Evolutionary conservation across 495 filamentous ascomycete genomes (phyloP).

Genomic region (Hypoxylon lienhwacheense): DNA sequence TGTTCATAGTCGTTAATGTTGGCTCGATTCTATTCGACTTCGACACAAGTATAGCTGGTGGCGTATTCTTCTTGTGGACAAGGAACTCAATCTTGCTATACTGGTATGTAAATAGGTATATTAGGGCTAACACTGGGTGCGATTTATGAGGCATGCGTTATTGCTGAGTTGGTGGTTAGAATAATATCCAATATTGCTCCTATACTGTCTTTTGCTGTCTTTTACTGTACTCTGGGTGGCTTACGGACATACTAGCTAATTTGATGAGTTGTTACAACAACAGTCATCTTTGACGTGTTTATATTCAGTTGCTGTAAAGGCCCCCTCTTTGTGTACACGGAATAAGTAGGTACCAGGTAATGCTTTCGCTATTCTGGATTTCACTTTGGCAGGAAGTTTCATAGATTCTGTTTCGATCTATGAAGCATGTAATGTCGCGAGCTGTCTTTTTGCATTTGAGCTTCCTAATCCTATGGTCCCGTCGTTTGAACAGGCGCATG

Average conservation of each 20-base stretch:
- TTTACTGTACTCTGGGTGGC: too few species aligned
- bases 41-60: conserved; percentile 20
- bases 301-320: too few species aligned
- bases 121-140: conserved; percentile 10
- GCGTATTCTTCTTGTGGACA: conserved; percentile 12
- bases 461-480: conserved; percentile 13
- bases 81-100: conserved; percentile 10
- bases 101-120: conserved; percentile 13
- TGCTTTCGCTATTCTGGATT: not conserved
- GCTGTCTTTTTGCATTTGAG: not conserved
- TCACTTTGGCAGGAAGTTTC: not conserved
- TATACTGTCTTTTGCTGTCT: too few species aligned
- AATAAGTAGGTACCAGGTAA: not conserved
- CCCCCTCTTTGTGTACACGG: too few species aligned
- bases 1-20: conserved; percentile 9
- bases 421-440: not conserved
- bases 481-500: conserved; percentile 46
- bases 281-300: too few species aligned
- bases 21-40: conserved; percentile 19
- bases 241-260: too few species aligned
- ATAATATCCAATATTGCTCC: conserved; percentile 41
- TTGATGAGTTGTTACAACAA: too few species aligned
- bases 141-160: conserved; percentile 42
- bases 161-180: conserved; percentile 56
- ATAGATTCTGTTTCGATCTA: not conserved